Conservation (phyloP, 345 rosid species). For the Geranium brycei region DNA sequence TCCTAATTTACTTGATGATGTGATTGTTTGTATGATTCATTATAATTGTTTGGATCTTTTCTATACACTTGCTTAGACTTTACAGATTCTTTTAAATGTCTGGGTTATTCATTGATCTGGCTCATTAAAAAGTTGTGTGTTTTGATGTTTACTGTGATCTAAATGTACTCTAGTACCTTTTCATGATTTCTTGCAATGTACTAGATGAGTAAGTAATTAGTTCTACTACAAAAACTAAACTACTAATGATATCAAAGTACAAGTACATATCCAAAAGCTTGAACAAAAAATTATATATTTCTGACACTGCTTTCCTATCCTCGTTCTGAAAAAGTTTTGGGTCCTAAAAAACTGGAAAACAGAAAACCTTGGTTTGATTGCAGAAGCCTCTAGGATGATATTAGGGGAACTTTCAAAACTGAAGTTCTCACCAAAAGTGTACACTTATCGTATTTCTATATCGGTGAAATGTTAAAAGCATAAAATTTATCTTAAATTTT, state of each 20-base stretch:
- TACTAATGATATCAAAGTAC: background rate
- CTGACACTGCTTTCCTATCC: too few species aligned
- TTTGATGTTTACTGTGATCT: background rate
- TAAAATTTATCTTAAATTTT: too few species aligned
- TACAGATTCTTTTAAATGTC: background rate
- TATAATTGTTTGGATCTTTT: background rate
- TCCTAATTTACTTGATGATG: background rate
- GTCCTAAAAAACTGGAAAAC: too few species aligned
- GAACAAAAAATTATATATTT: background rate
- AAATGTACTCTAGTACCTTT: background rate
- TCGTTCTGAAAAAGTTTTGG: background rate
- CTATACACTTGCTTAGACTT: too few species aligned
- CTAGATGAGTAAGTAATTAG: background rate
- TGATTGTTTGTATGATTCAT: background rate
- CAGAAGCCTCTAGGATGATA: too few species aligned
- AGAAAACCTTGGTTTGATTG: too few species aligned
- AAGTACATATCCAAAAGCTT: background rate
- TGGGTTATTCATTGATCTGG: background rate
- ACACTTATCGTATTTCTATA: too few species aligned
- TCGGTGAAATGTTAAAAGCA: too few species aligned
- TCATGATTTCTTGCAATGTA: background rate
- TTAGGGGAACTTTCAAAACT: too few species aligned
- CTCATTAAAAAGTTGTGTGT: background rate
- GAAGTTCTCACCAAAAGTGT: too few species aligned
- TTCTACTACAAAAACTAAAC: background rate